Evolutionary conservation across 768 basidiomycete species (phyloP), one percentile per base, ranked within the genome.

Genomic region (Boletellus ananas): DNA sequence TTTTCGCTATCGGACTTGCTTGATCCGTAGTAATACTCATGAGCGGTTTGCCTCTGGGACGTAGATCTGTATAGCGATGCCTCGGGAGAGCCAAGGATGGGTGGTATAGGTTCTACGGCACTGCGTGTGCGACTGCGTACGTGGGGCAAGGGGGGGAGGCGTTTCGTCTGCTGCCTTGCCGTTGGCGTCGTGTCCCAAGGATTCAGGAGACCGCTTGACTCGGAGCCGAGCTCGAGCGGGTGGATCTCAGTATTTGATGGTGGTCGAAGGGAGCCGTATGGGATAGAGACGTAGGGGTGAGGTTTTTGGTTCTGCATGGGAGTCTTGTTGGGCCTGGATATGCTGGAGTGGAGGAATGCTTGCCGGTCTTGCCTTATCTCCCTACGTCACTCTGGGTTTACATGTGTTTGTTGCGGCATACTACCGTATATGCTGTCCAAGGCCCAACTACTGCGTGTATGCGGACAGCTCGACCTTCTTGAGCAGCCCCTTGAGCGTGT

Each of bases 381-480:
- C 49, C 43, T 60, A 59, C 37, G 57, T 58, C 51, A 53, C 48
- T 44, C 7, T 27, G 41, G 34, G 14, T 63, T 63, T 62, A 51
- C 33, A 36, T 20, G 21, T 64, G 50, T 61, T 54, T 58, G 49
- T 17, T 33, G 23, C 23, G 10, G n/a, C 17, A 7, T 14, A 31
- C 11, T 4, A 14, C 20, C 12, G 35, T 13, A 27, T 21, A 8
- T 33, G 51, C 34, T 14, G 16, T 4, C 20, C 6, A 34, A 31
- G 12, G 11, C 16, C n/a, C 0, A 13, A 31, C 49, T 67, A 68
- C 17, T 47, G 49, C 17, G 58, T 64, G 42, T 77, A 68, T 3
- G 70, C 55, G 3, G 80, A 77, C 48, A 84, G 63, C 62, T 88
- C 85, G 11, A 92, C 79, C 71, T 90, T 91, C 75, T 90, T 91